These are phyloP conservation scores for Cadophora malorum DNA, from an alignment of 2,329 filamentous ascomycete species.

Conservation along the genomic window DNA sequence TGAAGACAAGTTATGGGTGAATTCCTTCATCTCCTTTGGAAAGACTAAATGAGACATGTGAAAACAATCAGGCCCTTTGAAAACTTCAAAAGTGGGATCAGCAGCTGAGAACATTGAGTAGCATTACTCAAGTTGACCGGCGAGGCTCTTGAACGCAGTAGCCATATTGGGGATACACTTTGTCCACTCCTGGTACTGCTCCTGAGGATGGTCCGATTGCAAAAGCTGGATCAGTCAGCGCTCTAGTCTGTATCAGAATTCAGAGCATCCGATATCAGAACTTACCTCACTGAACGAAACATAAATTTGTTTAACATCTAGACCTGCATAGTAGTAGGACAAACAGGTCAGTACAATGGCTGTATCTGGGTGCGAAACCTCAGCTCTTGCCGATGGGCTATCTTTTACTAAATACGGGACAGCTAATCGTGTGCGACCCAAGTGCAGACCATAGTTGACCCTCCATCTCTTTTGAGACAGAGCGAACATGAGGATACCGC, in stretches of 20 bases:
- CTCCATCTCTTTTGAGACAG: background rate
- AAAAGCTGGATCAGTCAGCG: no score
- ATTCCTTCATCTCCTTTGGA: background rate
- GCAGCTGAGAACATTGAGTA: background rate
- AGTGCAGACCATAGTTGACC: background rate
- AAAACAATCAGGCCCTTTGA: background rate
- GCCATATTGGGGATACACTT: background rate
- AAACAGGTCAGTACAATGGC: background rate
- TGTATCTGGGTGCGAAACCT: background rate
- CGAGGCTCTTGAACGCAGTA: background rate
- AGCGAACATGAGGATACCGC: background rate
- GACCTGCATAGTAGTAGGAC: background rate
- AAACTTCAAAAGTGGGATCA: background rate
- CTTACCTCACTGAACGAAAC: background rate
- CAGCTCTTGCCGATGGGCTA: background rate
- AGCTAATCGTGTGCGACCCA: background rate
- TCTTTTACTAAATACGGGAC: background rate
- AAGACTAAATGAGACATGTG: background rate
- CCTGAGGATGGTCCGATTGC: background rate
- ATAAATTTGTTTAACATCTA: background rate
- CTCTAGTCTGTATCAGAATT: no score
- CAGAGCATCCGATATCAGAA: background rate
- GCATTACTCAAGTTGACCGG: background rate
- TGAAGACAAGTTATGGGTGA: background rate
- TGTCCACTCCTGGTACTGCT: background rate